These are phyloP conservation scores for Annulohypoxylon nitens DNA, from an alignment of 495 filamentous ascomycete species.

Conservation along the genomic window DNA sequence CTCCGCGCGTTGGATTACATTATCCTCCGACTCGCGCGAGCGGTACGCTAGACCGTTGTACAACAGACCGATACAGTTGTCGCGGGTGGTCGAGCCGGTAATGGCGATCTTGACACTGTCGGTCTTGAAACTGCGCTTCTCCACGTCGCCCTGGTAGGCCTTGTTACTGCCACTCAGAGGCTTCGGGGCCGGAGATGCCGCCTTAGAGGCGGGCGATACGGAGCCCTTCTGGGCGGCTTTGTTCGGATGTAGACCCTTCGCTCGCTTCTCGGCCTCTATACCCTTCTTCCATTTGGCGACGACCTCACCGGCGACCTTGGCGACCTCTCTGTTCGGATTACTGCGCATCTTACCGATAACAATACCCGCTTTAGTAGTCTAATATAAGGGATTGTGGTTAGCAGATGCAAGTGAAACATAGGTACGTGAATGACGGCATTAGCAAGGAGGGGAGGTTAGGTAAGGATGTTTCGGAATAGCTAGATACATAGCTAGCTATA, in stretches of 20 bases:
- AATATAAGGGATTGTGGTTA: constrained; percentile 11
- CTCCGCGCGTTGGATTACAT: constrained; percentile 74
- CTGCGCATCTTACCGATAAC: constrained; percentile 85
- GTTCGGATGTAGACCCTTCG: constrained; percentile 63
- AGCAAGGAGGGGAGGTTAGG: neutral
- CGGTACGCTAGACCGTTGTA: constrained; percentile 84
- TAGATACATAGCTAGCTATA: neutral
- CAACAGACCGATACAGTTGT: constrained; percentile 88
- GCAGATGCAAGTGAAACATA: neutral
- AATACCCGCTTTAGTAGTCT: constrained; percentile 91
- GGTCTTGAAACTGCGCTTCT: constrained; percentile 81
- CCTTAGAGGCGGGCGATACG: constrained; percentile 52
- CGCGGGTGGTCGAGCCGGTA: constrained; percentile 77
- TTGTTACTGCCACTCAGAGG: constrained; percentile 63
- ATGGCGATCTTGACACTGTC: constrained; percentile 80
- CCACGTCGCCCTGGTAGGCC: constrained; percentile 74
- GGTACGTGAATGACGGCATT: neutral
- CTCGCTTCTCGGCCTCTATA: constrained; percentile 76
- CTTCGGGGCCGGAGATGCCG: constrained; percentile 58
- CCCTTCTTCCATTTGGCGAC: constrained; percentile 89
- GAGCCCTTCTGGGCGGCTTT: constrained; percentile 51
- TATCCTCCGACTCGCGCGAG: constrained; percentile 65
- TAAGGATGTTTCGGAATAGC: neutral
- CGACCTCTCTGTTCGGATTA: constrained; percentile 81
- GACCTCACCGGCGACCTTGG: constrained; percentile 79